Evolutionary conservation across 495 filamentous ascomycete genomes (phyloP), one percentile per base, ranked within the genome.

Genomic region (Daldinia childiae): DNA sequence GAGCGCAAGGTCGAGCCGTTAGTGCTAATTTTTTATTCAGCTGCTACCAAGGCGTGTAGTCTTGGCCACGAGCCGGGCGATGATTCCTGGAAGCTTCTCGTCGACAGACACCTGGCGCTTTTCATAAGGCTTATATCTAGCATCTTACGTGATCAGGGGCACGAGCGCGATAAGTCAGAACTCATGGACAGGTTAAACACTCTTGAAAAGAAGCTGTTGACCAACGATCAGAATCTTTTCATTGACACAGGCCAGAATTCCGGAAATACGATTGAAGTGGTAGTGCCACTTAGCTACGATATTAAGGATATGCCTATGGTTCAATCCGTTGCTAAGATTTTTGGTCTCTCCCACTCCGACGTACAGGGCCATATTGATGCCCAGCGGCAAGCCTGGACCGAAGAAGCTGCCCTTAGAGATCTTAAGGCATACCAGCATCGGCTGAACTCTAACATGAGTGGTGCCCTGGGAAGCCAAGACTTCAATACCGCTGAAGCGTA

Each of bases 281-380:
- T 90, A 30, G 88, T 92, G 9, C 92, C 94, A 1, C 78, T 95
- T 52, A 95, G 89, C 77, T 93, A 97, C 76, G 91, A 97, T 78
- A 90, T 98, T 57, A 97, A 94, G 81, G 96, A 99, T 76, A 99
- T 99, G 96, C 90, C 89, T 21, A 86, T 98, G 79, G 96, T 97
- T 29, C 91, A 94, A 77, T 85, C 89, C 55, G 95, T 98, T 26
- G 89, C 90, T 48, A 90, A 85, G 62, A 91, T 97, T 60, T 99
- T 98, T 77, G 90, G 90, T 45, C 85, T 93, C 58, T 87, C 88
- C 43, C 87, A 90, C 48, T 85, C 87, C 3, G 89, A 93, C 55
- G 91, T 92, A 24, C 96, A 98, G 79, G 84, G 84, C 24, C 94
- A 97, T 72, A 92, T 99, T 72, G 91, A 96, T 80, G 87, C 86